Conservation (phyloP, 257 asterid species). For the Solanum paucissectum region DNA sequence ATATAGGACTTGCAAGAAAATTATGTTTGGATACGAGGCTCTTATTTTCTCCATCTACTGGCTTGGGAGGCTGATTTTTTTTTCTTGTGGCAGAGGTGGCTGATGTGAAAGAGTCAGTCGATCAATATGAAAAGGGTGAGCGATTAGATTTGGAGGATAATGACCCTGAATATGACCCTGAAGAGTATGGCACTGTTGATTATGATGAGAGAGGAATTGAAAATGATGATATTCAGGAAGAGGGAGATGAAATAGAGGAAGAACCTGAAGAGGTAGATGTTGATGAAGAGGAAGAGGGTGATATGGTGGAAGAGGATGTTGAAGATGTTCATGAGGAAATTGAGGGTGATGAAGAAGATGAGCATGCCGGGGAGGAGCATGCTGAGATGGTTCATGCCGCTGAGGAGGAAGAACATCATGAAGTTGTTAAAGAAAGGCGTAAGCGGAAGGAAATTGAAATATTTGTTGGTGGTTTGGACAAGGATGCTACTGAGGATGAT, state of each 20-base stretch:
- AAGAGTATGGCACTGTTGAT: slow-evolving; percentile 68
- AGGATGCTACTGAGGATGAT: slow-evolving; percentile 94
- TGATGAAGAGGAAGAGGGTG: slow-evolving; percentile 66
- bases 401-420: slow-evolving; percentile 87
- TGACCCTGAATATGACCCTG: slow-evolving; percentile 92
- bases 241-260: slow-evolving; percentile 50
- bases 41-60: not conserved
- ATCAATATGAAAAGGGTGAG: slow-evolving; percentile 77
- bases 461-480: slow-evolving; percentile 96
- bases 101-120: slow-evolving; percentile 47
- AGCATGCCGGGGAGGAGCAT: slow-evolving; percentile 38
- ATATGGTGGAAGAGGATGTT: slow-evolving; percentile 50
- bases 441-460: slow-evolving; percentile 94
- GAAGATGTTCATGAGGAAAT: slow-evolving; percentile 54
- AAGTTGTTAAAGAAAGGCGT: slow-evolving; percentile 76
- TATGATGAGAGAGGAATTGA: slow-evolving; percentile 84
- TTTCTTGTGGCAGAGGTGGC: slow-evolving; percentile 46
- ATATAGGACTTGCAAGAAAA: not conserved
- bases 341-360: slow-evolving; percentile 63
- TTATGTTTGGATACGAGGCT: not conserved
- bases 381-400: slow-evolving; percentile 54
- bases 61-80: not conserved
- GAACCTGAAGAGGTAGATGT: slow-evolving; percentile 38
- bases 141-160: slow-evolving; percentile 89
- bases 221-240: slow-evolving; percentile 50